Conservation (phyloP, 2,329 filamentous ascomycete genomes). For the Ophiostoma piceae region DNA sequence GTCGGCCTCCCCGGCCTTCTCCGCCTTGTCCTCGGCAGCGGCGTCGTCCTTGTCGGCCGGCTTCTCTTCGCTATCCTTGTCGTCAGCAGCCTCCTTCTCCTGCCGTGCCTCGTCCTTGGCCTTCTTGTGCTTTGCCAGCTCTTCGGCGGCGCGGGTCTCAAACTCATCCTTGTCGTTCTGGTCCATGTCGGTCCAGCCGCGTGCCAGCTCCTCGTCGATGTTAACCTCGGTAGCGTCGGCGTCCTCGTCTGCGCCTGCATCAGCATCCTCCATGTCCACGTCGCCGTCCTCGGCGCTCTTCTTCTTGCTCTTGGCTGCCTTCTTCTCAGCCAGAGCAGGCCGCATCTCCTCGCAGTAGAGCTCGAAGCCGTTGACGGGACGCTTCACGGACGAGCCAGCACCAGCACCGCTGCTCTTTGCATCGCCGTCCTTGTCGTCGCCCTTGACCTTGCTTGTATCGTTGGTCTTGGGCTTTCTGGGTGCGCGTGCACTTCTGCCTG, state of each 20-base stretch:
- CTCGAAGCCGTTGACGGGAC: slow-evolving; percentile 47
- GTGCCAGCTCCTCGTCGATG: slow-evolving; percentile 52
- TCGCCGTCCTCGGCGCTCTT: slow-evolving; percentile 33
- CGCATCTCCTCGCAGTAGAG: slow-evolving; percentile 50
- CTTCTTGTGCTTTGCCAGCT: slow-evolving; percentile 40
- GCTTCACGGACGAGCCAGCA: slow-evolving; percentile 22
- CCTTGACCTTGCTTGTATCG: slow-evolving; percentile 30
- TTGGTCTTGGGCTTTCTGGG: slow-evolving; percentile 35
- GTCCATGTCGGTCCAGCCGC: slow-evolving; percentile 50
- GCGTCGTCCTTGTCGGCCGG: slow-evolving; percentile 15
- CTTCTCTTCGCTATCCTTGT: slow-evolving; percentile 7
- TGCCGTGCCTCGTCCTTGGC: slow-evolving; percentile 36
- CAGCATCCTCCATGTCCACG: slow-evolving; percentile 38
- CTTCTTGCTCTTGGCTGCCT: slow-evolving; percentile 33
- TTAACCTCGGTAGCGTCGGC: slow-evolving; percentile 28
- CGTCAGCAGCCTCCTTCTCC: slow-evolving; percentile 20
- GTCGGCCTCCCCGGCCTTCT: slow-evolving; percentile 20
- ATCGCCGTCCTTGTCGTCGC: slow-evolving; percentile 16
- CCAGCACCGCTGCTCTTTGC: slow-evolving; percentile 30
- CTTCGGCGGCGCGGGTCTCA: slow-evolving; percentile 40
- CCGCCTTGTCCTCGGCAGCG: not conserved
- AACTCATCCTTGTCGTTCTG: slow-evolving; percentile 48
- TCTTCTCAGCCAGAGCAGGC: slow-evolving; percentile 41
- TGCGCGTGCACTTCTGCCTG: slow-evolving; percentile 35
- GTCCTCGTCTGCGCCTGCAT: slow-evolving; percentile 27